Evolutionary conservation across 139 green algal genomes (phyloP).

Genomic region (Micractinium conductrix): DNA sequence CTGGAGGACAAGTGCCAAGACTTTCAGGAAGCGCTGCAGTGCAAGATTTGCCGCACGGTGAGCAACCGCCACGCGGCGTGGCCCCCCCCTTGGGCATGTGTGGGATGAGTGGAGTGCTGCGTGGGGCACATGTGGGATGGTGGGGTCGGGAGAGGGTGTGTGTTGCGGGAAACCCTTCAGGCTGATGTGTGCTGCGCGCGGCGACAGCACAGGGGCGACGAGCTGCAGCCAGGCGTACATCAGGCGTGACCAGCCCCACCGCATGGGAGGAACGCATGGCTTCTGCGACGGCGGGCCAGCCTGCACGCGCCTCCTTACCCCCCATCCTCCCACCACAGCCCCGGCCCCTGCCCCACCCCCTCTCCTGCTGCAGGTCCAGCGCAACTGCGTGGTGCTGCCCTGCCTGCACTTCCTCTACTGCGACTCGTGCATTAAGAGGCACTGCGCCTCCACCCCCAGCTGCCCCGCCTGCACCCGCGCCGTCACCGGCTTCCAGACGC

Average conservation of each 20-base stretch:
- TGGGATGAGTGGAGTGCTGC: no score
- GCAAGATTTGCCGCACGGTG: conserved; percentile 41
- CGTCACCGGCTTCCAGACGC: conserved; percentile 49
- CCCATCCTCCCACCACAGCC: not conserved
- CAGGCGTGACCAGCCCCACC: no score
- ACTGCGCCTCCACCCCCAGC: conserved; percentile 37
- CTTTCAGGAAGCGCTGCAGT: conserved; percentile 31
- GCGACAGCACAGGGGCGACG: not conserved
- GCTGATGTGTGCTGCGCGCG: no score
- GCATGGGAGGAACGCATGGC: no score
- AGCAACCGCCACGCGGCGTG: not conserved
- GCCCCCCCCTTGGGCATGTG: no score
- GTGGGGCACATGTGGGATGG: no score
- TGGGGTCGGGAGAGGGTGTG: no score
- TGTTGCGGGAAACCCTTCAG: not conserved
- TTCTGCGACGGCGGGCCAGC: no score
- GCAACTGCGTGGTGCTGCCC: conserved; percentile 57
- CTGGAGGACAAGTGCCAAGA: conserved; percentile 38
- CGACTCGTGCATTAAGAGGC: conserved; percentile 50
- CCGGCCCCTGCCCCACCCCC: not conserved
- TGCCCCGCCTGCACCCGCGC: conserved; percentile 47
- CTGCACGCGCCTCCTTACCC: not conserved
- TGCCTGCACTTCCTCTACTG: conserved; percentile 58
- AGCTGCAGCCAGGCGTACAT: no score
- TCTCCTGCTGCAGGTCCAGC: not conserved